phyloP scores from a whole-genome alignment of 2,329 filamentous ascomycete genomes.

The Arthroderma sp. region DNA sequence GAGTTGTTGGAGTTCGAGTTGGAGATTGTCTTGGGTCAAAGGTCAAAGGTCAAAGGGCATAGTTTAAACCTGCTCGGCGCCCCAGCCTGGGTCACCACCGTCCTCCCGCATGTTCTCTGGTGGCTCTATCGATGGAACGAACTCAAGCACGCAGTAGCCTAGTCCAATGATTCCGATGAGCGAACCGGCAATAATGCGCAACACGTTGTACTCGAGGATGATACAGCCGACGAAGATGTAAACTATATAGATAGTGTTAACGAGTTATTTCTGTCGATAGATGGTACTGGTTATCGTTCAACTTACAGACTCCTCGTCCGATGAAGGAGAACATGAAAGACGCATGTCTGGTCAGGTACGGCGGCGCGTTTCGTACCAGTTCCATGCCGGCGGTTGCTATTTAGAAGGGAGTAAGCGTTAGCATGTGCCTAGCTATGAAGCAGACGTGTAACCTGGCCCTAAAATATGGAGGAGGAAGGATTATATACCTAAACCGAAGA shows the following conservation, averaged over 20 bases:
- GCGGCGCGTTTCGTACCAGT: conserved; percentile 72
- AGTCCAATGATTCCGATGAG: conserved; percentile 69
- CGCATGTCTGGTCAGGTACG: conserved; percentile 82
- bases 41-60: not conserved
- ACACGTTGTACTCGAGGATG: conserved; percentile 55
- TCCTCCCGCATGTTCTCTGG: conserved; percentile 72
- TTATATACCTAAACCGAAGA: conserved; percentile 70
- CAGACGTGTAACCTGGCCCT: not conserved
- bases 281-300: not conserved
- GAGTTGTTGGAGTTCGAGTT: not conserved
- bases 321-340: conserved; percentile 98
- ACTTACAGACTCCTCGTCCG: conserved; percentile 85
- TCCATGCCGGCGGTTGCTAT: conserved; percentile 63
- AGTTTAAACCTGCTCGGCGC: conserved; percentile 59
- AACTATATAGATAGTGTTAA: conserved; percentile 45
- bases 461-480: not conserved
- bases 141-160: conserved; percentile 63
- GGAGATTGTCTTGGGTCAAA: not conserved
- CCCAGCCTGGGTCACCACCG: conserved; percentile 62
- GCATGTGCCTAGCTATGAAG: conserved; percentile 8
- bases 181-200: conserved; percentile 63
- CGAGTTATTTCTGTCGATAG: not conserved
- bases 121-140: conserved; percentile 65
- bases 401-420: conserved; percentile 16
- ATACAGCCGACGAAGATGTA: conserved; percentile 92